Base-by-base conservation (phyloP, 2,329 filamentous ascomycete species). In the Colletotrichum paranaense region DNA sequence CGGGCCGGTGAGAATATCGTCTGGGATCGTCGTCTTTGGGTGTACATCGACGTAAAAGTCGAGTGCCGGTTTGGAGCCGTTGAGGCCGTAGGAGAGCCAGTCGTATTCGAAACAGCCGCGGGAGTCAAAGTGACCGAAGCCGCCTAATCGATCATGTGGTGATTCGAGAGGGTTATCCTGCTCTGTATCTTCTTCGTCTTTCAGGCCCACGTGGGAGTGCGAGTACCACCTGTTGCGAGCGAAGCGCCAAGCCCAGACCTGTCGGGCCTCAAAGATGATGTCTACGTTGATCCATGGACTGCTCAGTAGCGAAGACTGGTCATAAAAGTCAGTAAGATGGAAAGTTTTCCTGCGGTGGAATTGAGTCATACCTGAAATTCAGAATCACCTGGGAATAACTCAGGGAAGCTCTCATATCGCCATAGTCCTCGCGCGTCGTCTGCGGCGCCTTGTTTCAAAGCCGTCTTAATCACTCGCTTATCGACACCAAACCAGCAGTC, bases 181-280 rank as follows among this genome's bases (percentile, higher is more conserved):
- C 42, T 74, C 74, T 19, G 78, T 49, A 26, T 76, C 74, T 14
- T 76, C 75, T 14, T 71, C 74, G 2, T 56, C 14, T 14, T 70
- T 70, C 9, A 56, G 56, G 16, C 70, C 46, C 8, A 67, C 71
- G 4, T 71, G 59, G 19, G 74, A 14, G 74, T 86, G 81, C 59
- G 82, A 76, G 67, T 82, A 84, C 73, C 78, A 78, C 14, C 81
- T 79, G 49, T 77, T 76, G 5, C 76, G 79, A 8, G 81, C 83
- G 68, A 84, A 78, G 57, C 77, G 81, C 28, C 84, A 81, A 57
- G 83, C 82, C 86, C 87, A 89, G 3, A 81, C 79, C 63, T 88
- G 83, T 77, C 87, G 84, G 12, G 87, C 87, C 57, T 85, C 81
- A 3, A 88, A 81, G 11, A 89, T 82, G 32, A 87, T 78, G 42